These are phyloP conservation scores for Pseudogymnoascus sp. DNA, from an alignment of 2,329 filamentous ascomycete genomes.

Conservation along the genomic window DNA sequence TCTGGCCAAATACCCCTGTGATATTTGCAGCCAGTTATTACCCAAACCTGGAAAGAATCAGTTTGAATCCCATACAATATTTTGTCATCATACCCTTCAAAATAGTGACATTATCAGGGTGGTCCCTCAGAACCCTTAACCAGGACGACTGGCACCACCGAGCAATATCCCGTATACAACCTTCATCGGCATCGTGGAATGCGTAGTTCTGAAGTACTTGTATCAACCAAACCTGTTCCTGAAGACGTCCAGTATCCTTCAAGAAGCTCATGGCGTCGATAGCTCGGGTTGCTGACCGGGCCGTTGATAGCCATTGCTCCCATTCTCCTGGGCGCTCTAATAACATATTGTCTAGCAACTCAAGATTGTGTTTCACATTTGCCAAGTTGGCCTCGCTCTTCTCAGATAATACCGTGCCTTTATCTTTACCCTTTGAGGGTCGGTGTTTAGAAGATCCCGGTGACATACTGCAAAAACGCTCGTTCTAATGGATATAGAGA, in stretches of 20 bases:
- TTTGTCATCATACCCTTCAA: conserved; percentile 33
- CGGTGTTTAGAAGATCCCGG: not conserved
- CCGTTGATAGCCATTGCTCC: conserved; percentile 30
- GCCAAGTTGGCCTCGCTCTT: not conserved
- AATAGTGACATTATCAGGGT: conserved; percentile 36
- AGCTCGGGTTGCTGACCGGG: conserved; percentile 32
- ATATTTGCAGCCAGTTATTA: conserved; percentile 42
- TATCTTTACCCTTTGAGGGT: not conserved
- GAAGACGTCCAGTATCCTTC: conserved; percentile 27
- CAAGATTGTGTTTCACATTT: conserved; percentile 6
- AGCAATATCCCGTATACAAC: conserved; percentile 38
- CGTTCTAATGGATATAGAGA: not conserved
- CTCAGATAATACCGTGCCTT: not conserved
- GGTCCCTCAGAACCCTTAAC: conserved; percentile 37
- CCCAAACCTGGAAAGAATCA: conserved; percentile 35
- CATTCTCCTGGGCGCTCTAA: conserved; percentile 22
- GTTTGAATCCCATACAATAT: conserved; percentile 9
- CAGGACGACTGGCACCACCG: conserved; percentile 43
- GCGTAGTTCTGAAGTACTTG: conserved; percentile 41
- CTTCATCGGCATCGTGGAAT: conserved; percentile 40
- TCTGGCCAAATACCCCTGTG: conserved; percentile 41
- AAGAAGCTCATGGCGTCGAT: conserved; percentile 34
- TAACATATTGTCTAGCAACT: conserved; percentile 14
- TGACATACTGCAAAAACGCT: not conserved
- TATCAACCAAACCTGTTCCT: conserved; percentile 36